A percentile compares a stretch with the other conserved stretches of the same genome.
phyloP scores from a whole-genome alignment of 2,329 filamentous ascomycete genomes.

The Cryphonectria parasitica region DNA sequence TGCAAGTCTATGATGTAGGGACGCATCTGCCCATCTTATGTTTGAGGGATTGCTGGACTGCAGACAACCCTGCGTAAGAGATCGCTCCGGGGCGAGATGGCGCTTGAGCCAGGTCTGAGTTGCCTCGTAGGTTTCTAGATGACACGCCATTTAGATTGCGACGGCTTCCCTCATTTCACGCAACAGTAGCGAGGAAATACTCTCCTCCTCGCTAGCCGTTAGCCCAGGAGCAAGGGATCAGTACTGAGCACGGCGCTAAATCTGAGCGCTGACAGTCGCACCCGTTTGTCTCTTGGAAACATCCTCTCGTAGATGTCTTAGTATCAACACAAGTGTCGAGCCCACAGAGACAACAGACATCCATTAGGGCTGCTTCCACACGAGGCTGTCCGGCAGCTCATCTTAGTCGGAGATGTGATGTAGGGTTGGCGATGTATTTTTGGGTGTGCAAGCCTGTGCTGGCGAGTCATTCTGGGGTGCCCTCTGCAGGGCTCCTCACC shows the following conservation, averaged over 20 bases:
- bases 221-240: neutral
- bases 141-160: conserved; percentile 14
- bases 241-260: neutral
- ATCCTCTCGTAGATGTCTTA: neutral
- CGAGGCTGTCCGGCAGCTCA: neutral
- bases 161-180: conserved; percentile 3
- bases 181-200: neutral
- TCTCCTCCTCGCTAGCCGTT: neutral
- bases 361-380: neutral
- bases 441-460: neutral
- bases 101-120: neutral
- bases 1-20: neutral
- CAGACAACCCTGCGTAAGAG: neutral
- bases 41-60: neutral
- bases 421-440: neutral
- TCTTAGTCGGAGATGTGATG: neutral
- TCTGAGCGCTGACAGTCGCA: neutral
- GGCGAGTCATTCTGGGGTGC: neutral
- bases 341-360: neutral
- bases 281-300: neutral
- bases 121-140: neutral
- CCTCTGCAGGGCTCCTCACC: neutral
- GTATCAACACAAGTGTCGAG: neutral
- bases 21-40: neutral
- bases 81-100: neutral